Conservation (phyloP, 768 basidiomycete genomes). For the Termitomyces eurrhizus region DNA sequence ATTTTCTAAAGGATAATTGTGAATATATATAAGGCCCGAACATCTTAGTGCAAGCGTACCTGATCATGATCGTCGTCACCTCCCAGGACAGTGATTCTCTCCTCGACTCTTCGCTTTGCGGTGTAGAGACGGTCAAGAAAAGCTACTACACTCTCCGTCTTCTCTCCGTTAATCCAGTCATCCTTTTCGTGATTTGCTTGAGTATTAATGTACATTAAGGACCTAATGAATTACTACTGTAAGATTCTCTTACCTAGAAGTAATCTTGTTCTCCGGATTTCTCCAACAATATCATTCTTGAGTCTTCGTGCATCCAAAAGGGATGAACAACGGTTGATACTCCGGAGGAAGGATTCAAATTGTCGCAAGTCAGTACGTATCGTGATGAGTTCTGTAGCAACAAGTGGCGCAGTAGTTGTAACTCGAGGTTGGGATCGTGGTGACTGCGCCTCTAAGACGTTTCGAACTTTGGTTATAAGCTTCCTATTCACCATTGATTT, state of each 20-base stretch:
- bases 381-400: constrained; percentile 69
- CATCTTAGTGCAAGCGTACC: constrained; percentile 27
- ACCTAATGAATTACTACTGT: background rate
- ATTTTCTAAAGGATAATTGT: constrained; percentile 24
- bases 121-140: constrained; percentile 87
- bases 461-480: constrained; percentile 83
- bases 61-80: constrained; percentile 60
- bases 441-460: constrained; percentile 76
- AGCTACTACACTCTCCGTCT: constrained; percentile 79
- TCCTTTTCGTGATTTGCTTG: constrained; percentile 83
- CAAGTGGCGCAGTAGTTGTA: constrained; percentile 32
- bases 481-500: constrained; percentile 44
- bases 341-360: constrained; percentile 88
- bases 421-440: constrained; percentile 47
- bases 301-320: constrained; percentile 85
- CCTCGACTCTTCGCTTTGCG: constrained; percentile 84
- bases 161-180: constrained; percentile 85
- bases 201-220: background rate
- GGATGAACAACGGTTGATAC: constrained; percentile 78
- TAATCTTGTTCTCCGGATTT: constrained; percentile 77
- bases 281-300: constrained; percentile 90
- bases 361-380: constrained; percentile 76
- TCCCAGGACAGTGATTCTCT: constrained; percentile 77
- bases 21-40: background rate
- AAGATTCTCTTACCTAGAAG: constrained; percentile 53